phyloP scores from a whole-genome alignment of 2,329 filamentous ascomycete genomes.

The Colletotrichum melonis region DNA sequence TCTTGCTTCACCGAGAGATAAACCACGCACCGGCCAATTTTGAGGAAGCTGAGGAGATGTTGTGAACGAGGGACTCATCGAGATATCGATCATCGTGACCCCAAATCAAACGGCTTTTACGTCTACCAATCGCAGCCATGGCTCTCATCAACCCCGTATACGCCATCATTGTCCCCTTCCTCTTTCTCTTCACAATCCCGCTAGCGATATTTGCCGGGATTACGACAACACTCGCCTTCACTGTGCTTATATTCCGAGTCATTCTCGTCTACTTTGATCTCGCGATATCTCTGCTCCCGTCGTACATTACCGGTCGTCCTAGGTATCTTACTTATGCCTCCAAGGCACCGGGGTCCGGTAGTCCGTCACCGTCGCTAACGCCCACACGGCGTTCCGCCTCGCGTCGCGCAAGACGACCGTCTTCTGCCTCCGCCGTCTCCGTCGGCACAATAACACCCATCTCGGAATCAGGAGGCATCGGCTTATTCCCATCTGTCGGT shows the following conservation, averaged over 20 bases:
- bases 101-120: background rate
- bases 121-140: conserved; percentile 50
- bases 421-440: conserved; percentile 22
- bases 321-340: conserved; percentile 44
- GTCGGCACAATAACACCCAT: conserved; percentile 35
- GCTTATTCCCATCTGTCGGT: conserved; percentile 60
- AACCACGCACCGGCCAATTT: conserved; percentile 3
- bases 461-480: conserved; percentile 47
- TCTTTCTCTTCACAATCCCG: conserved; percentile 72
- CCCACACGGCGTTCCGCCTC: conserved; percentile 29
- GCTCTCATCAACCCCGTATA: conserved; percentile 65
- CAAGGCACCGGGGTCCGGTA: conserved; percentile 37
- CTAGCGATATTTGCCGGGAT: conserved; percentile 72
- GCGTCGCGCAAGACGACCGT: conserved; percentile 24
- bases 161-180: conserved; percentile 69
- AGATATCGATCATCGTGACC: conserved; percentile 4
- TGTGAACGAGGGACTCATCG: conserved; percentile 8
- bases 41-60: conserved; percentile 14
- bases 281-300: conserved; percentile 66
- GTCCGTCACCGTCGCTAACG: conserved; percentile 35
- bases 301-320: conserved; percentile 59
- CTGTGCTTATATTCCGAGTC: conserved; percentile 70
- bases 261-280: conserved; percentile 73
- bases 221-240: conserved; percentile 71
- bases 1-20: conserved; percentile 4